phyloP scores from a whole-genome alignment of 1,284 basidiomycete genomes.

The Butyriboletus appendiculatus region DNA sequence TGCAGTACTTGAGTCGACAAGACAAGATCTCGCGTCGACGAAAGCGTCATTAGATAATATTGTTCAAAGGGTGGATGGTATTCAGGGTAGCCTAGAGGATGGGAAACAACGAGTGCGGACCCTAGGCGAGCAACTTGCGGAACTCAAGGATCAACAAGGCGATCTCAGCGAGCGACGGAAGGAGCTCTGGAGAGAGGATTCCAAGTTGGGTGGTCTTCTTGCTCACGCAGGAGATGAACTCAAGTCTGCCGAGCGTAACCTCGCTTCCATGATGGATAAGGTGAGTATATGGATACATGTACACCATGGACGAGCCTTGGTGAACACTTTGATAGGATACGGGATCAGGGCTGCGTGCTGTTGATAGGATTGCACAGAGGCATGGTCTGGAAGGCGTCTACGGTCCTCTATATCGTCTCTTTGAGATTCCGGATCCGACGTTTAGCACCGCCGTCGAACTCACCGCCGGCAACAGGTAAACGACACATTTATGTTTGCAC shows the following conservation, averaged over 20 bases:
- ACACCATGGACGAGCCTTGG: background rate
- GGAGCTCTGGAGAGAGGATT: slow-evolving; percentile 95
- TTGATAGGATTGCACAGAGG: slow-evolving; percentile 79
- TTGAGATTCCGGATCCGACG: slow-evolving; percentile 85
- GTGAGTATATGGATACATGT: slow-evolving; percentile 42
- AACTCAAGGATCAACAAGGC: slow-evolving; percentile 71
- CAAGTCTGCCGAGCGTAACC: slow-evolving; percentile 73
- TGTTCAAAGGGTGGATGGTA: slow-evolving; percentile 59
- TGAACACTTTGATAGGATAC: slow-evolving; percentile 66
- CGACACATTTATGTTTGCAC: background rate
- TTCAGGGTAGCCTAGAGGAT: slow-evolving; percentile 74
- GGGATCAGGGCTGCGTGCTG: slow-evolving; percentile 81
- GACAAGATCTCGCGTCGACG: slow-evolving; percentile 47
- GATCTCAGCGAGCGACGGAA: slow-evolving; percentile 82
- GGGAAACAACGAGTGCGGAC: slow-evolving; percentile 70
- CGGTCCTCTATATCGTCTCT: slow-evolving; percentile 93
- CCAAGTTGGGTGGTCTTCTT: slow-evolving; percentile 80
- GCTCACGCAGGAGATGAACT: slow-evolving; percentile 81
- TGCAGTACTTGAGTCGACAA: slow-evolving; percentile 49
- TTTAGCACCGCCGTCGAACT: slow-evolving; percentile 95
- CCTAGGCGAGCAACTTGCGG: slow-evolving; percentile 64
- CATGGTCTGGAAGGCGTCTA: slow-evolving; percentile 81
- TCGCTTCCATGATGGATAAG: slow-evolving; percentile 96
- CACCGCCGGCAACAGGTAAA: slow-evolving; percentile 90
- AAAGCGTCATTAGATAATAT: slow-evolving; percentile 54